Evolutionary conservation across 2,329 filamentous ascomycete genomes (phyloP).

Genomic region (Monilinia vaccinii-corymbosi): DNA sequence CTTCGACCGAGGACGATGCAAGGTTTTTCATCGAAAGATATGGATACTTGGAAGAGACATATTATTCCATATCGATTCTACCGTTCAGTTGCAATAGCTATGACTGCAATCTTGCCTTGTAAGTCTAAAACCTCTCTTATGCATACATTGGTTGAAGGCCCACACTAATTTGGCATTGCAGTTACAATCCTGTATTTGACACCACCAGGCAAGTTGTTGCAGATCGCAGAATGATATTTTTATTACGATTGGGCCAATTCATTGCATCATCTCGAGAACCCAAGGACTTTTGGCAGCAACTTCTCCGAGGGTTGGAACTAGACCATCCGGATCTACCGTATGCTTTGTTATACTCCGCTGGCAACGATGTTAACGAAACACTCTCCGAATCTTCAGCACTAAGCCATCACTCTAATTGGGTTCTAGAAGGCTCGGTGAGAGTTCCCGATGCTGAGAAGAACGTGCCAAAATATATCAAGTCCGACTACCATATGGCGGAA

Average conservation of each 20-base stretch:
- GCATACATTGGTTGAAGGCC: background rate
- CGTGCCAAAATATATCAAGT: constrained; percentile 1
- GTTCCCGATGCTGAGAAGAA: constrained; percentile 5
- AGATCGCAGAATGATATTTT: constrained; percentile 65
- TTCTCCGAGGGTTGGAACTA: constrained; percentile 56
- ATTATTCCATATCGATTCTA: constrained; percentile 23
- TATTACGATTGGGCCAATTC: constrained; percentile 66
- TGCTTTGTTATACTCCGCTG: constrained; percentile 65
- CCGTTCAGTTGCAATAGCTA: constrained; percentile 14
- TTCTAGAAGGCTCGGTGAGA: constrained; percentile 17
- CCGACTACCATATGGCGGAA: background rate
- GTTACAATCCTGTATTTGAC: constrained; percentile 62
- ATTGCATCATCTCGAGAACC: constrained; percentile 64
- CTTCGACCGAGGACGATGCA: constrained; percentile 22
- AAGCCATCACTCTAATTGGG: constrained; percentile 16
- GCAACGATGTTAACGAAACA: constrained; percentile 42
- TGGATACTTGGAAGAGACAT: constrained; percentile 33
- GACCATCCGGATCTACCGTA: constrained; percentile 71
- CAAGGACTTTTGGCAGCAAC: constrained; percentile 61
- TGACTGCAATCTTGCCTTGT: constrained; percentile 17
- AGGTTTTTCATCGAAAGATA: constrained; percentile 29
- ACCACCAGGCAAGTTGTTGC: constrained; percentile 68
- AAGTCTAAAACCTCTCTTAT: background rate
- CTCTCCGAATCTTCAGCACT: constrained; percentile 17
- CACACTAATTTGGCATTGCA: background rate